Base-by-base conservation (phyloP, 306 rosid genomes). In the Medicago arabica region DNA sequence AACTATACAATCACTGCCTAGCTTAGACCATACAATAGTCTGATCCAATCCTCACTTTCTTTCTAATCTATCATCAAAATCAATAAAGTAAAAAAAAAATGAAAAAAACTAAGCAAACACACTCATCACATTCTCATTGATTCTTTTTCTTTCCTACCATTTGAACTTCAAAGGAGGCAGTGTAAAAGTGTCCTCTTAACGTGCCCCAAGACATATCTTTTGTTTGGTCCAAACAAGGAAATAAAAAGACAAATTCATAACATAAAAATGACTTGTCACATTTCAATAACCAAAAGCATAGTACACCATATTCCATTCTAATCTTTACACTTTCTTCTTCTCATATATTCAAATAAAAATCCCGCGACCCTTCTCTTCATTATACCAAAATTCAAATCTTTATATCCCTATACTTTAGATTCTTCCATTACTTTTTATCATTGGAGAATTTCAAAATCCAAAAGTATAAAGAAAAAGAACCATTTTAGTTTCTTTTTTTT, bases 321-420 rank as follows among this genome's bases (percentile, higher is more conserved):
- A 23, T 4, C 63, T 21, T 0, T 0, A 19, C 3, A 19, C 18
- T 72, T 19, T 38, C 64, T 51, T 11, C 53, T 81, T 69, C 77
- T 67, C 79, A 19, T 80, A 53, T 75, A 78, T 95, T 95, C 96
- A 92, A 95, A 92, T 86, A 75, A 87, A 85, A 80, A 89, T 70
- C 97, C 97, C 99, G 97, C 97, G 92, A 88, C 72, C 75, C 69
- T 18, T 75, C 21, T 67, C 36, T 75, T 50, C 47, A n/a, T 19
- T 49, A 64, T 43, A 75, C 60, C 75, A 69, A 85, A 71, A 76
- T 87, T 86, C 78, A 85, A 84, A 87, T 79, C 83, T 44, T 83
- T 41, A 55, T 4, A 17, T 69, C 60, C 34, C 69, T 62, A 34
- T 34, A 34, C 51, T 81, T 66, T 72, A 53, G 13, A 14, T 69